These are phyloP conservation scores for Cytospora piceicola DNA, from an alignment of 2,329 filamentous ascomycete species.

Conservation along the genomic window DNA sequence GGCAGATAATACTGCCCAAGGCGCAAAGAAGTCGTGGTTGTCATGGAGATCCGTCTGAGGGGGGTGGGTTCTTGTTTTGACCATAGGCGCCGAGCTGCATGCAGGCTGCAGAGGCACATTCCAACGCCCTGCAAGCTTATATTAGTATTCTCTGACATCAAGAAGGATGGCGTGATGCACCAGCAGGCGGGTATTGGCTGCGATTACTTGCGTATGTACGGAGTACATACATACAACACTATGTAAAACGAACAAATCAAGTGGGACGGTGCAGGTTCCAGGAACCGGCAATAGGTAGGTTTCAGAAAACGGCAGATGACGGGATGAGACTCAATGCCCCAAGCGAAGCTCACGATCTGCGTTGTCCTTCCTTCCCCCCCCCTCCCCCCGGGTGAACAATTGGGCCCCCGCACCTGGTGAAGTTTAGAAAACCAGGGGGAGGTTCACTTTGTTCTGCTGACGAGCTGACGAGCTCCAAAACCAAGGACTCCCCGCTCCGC, in stretches of 20 bases:
- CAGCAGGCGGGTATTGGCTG: background rate
- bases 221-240: background rate
- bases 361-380: background rate
- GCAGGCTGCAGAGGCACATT: conserved; percentile 22
- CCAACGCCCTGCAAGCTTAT: conserved; percentile 7
- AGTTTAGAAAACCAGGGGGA: conserved; percentile 7
- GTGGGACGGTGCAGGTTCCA: conserved; percentile 1
- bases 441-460: background rate
- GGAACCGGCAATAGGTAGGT: background rate
- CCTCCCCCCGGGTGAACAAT: background rate
- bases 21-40: conserved; percentile 10
- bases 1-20: background rate
- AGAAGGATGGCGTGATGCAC: conserved; percentile 11
- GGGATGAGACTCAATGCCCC: conserved; percentile 1
- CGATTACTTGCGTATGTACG: conserved; percentile 10
- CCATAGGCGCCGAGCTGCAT: conserved; percentile 25
- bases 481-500: background rate
- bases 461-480: background rate
- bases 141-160: background rate
- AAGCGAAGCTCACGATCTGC: conserved; percentile 7
- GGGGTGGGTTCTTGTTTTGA: conserved; percentile 6
- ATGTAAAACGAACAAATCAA: conserved; percentile 3
- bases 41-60: conserved; percentile 21
- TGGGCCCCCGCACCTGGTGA: conserved; percentile 10
- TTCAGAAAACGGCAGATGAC: background rate